Conservation (phyloP, 805 yeast genomes). For the Ogataea nitratoaversa region DNA sequence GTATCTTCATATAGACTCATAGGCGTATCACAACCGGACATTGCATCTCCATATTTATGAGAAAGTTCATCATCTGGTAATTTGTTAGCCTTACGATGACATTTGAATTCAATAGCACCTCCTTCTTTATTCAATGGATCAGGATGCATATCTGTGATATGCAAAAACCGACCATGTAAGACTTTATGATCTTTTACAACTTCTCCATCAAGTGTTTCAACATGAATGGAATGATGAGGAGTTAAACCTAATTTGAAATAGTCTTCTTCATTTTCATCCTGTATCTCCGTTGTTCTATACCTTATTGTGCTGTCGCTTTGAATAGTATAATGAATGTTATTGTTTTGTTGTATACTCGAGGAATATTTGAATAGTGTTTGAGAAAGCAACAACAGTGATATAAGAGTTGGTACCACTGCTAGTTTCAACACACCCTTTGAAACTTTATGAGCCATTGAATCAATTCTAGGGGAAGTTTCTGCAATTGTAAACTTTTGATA, state of each 20-base stretch:
- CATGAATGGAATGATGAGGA: constrained; percentile 35
- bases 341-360: not conserved
- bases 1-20: constrained; percentile 56
- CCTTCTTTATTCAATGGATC: constrained; percentile 63
- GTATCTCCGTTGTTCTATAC: constrained; percentile 1
- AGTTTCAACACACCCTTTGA: not conserved
- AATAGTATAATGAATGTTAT: not conserved
- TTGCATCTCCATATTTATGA: constrained; percentile 69
- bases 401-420: not conserved
- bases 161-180: constrained; percentile 76
- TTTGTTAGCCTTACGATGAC: constrained; percentile 47
- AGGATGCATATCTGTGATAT: constrained; percentile 84
- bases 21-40: constrained; percentile 77
- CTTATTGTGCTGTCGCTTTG: not conserved
- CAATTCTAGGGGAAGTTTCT: not conserved
- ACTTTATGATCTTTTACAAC: constrained; percentile 14
- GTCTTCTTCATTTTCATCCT: constrained; percentile 25
- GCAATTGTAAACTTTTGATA: too few species aligned
- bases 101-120: constrained; percentile 41
- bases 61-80: constrained; percentile 42
- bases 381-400: not conserved
- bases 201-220: constrained; percentile 17
- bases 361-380: not conserved
- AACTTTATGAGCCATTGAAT: not conserved
- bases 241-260: constrained; percentile 35